Percentiles rank a stretch among this genome's conserved stretches.
These are phyloP conservation scores for Capsicum baccatum DNA, from an alignment of 257 asterid species.

Conservation along the genomic window DNA sequence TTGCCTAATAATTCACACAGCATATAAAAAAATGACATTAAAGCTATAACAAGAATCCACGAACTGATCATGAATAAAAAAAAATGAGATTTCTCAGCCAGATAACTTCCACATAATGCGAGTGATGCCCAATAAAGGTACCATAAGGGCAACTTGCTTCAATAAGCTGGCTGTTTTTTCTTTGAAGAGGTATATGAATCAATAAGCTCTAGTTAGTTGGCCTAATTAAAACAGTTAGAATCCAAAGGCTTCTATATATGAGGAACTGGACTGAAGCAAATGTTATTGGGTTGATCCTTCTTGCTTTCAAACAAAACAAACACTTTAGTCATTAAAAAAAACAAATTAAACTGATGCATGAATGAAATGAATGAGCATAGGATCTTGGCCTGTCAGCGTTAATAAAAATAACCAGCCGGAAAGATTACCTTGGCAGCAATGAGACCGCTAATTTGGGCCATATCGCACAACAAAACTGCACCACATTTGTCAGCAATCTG, in stretches of 20 bases:
- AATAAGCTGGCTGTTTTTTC: slow-evolving; percentile 14
- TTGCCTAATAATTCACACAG: neutral
- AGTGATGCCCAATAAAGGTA: neutral
- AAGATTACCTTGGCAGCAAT: slow-evolving; percentile 81
- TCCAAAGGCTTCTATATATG: slow-evolving; percentile 10
- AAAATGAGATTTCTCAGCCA: slow-evolving; percentile 11
- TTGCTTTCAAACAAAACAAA: slow-evolving; percentile 4
- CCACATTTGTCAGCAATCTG: slow-evolving; percentile 90
- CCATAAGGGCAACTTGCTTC: neutral
- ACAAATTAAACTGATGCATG: neutral
- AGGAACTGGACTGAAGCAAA: neutral
- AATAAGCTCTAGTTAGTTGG: neutral
- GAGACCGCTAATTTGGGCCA: slow-evolving; percentile 94
- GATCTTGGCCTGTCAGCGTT: neutral
- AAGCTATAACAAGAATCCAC: neutral
- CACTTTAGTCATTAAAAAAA: neutral
- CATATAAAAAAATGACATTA: neutral
- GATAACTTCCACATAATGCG: slow-evolving; percentile 4
- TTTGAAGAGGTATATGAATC: neutral
- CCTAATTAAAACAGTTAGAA: slow-evolving; percentile 8
- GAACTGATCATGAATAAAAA: slow-evolving; percentile 16
- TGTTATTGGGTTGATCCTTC: neutral
- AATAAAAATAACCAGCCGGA: neutral
- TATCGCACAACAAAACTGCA: slow-evolving; percentile 82
- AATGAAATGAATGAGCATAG: slow-evolving; percentile 1